Conservation (phyloP, 2,329 filamentous ascomycete species). For the Verticillium zaregamsianum region DNA sequence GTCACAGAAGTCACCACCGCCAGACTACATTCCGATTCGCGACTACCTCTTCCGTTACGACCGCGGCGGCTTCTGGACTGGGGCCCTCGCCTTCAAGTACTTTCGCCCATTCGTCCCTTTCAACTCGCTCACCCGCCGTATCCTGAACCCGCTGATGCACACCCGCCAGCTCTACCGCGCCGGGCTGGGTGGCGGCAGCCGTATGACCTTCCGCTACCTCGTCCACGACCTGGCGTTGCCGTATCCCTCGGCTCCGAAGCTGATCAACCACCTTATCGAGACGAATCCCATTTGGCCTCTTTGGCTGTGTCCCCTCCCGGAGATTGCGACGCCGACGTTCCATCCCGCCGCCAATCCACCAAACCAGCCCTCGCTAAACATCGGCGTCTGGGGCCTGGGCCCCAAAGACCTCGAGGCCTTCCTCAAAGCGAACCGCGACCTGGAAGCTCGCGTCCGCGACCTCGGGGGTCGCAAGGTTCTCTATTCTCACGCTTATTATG, state of each 20-base stretch:
- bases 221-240: constrained; percentile 60
- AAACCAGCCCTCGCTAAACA: constrained; percentile 40
- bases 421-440: constrained; percentile 50
- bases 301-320: constrained; percentile 52
- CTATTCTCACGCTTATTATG: constrained; percentile 67
- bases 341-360: constrained; percentile 4
- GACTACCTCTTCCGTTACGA: constrained; percentile 72
- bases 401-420: constrained; percentile 38
- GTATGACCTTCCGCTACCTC: constrained; percentile 54
- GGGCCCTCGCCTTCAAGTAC: constrained; percentile 57
- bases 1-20: constrained; percentile 17
- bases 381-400: constrained; percentile 58
- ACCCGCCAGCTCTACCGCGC: constrained; percentile 64
- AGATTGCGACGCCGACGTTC: constrained; percentile 27
- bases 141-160: constrained; percentile 59
- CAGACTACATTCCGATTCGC: constrained; percentile 54
- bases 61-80: constrained; percentile 66
- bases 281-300: constrained; percentile 46
- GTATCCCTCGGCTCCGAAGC: constrained; percentile 34
- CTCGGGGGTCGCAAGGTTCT: constrained; percentile 65
- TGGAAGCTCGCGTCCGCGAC: constrained; percentile 56
- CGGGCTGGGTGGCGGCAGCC: constrained; percentile 51
- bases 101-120: constrained; percentile 54
- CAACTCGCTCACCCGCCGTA: constrained; percentile 56
- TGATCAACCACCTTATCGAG: constrained; percentile 43